Evolutionary conservation across 495 filamentous ascomycete species (phyloP).

Genomic region (Xylaria intraflava): DNA sequence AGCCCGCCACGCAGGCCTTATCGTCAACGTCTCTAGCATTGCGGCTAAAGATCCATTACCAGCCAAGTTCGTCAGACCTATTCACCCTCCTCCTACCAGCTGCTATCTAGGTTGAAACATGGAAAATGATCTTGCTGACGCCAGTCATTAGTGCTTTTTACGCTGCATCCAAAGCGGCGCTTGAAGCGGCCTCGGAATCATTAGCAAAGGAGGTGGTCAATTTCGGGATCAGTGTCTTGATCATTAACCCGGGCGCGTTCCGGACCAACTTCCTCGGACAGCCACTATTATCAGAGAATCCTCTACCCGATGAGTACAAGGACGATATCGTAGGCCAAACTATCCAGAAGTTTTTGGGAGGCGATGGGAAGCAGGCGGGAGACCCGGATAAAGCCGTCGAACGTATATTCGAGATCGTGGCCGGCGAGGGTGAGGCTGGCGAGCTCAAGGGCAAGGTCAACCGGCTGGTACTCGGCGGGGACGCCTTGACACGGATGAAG

Average conservation of each 20-base stretch:
- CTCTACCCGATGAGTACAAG: slow-evolving; percentile 19
- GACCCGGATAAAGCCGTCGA: slow-evolving; percentile 36
- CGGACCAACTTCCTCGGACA: slow-evolving; percentile 26
- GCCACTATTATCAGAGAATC: slow-evolving; percentile 2
- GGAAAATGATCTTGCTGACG: not conserved
- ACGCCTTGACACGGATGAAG: slow-evolving; percentile 14
- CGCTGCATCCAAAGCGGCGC: slow-evolving; percentile 37
- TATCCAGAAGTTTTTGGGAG: slow-evolving; percentile 3
- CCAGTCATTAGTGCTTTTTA: slow-evolving; percentile 24
- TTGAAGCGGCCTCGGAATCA: slow-evolving; percentile 30
- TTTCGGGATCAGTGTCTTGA: slow-evolving; percentile 31
- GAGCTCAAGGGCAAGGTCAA: slow-evolving; percentile 18
- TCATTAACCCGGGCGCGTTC: slow-evolving; percentile 40
- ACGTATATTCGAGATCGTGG: slow-evolving; percentile 34
- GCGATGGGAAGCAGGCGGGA: slow-evolving; percentile 30
- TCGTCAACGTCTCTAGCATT: slow-evolving; percentile 44
- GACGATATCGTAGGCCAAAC: slow-evolving; percentile 13
- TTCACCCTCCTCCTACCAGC: not conserved
- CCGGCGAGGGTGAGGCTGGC: slow-evolving; percentile 24
- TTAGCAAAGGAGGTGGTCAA: slow-evolving; percentile 36
- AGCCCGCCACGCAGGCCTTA: slow-evolving; percentile 32
- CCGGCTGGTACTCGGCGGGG: slow-evolving; percentile 14
- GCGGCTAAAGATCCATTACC: slow-evolving; percentile 39
- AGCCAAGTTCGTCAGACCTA: not conserved
- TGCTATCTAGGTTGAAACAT: not conserved